Percentiles rank a stretch among this genome's conserved stretches.
phyloP scores from a whole-genome alignment of 495 filamentous ascomycete species.

The Xylaria bambusicola region DNA sequence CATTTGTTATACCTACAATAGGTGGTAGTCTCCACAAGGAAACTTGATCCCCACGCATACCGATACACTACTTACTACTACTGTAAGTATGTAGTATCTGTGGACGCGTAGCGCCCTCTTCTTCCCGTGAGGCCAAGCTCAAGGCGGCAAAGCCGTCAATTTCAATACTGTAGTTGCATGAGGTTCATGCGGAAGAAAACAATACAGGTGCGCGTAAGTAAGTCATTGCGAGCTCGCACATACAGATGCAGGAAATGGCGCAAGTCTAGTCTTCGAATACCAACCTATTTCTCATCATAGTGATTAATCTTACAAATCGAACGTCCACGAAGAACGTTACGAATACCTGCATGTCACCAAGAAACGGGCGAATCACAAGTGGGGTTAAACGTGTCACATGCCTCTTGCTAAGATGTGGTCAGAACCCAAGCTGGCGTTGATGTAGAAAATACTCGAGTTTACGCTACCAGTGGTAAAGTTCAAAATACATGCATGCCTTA shows the following conservation, averaged over 20 bases:
- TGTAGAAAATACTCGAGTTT: no score
- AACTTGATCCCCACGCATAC: not conserved
- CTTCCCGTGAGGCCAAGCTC: not conserved
- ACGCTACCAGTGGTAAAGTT: no score
- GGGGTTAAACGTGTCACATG: no score
- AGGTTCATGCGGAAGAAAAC: not conserved
- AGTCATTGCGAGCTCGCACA: not conserved
- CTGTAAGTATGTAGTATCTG: no score
- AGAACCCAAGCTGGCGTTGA: no score
- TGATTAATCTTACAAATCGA: not conserved
- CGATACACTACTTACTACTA: no score
- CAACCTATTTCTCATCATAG: not conserved
- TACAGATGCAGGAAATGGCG: not conserved
- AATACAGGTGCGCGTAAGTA: not conserved
- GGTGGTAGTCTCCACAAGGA: conserved; percentile 18
- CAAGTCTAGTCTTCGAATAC: not conserved
- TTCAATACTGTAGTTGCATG: not conserved
- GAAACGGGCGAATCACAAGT: no score
- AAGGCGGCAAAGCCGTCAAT: not conserved
- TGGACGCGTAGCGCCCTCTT: not conserved
- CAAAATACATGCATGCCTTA: no score
- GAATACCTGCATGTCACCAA: no score
- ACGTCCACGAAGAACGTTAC: no score
- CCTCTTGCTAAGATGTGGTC: no score
- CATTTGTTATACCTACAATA: conserved; percentile 10